Percentiles rank a stretch among this genome's conserved stretches.
Conservation (phyloP, 2,329 filamentous ascomycete species). For the Clarireedia hainanense region DNA sequence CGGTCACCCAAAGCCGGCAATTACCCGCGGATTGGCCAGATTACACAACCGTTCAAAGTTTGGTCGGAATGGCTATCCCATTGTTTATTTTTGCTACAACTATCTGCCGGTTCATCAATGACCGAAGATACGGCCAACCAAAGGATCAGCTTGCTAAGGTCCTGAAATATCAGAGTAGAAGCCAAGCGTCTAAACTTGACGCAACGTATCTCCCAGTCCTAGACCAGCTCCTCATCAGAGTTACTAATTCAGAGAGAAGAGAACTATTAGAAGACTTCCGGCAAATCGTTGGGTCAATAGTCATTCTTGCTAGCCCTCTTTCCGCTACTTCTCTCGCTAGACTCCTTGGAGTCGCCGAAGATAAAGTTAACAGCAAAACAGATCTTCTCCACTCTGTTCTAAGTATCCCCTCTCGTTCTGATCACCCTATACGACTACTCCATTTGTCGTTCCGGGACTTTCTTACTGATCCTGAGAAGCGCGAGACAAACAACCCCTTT, state of each 20-base stretch:
- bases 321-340: not conserved
- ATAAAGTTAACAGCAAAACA: not conserved
- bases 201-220: constrained; percentile 3
- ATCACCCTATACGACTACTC: not conserved
- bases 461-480: constrained; percentile 10
- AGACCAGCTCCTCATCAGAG: not conserved
- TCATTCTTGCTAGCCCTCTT: constrained; percentile 5
- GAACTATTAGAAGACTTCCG: not conserved
- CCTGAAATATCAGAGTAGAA: not conserved
- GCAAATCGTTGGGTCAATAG: constrained; percentile 1
- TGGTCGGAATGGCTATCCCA: constrained; percentile 27
- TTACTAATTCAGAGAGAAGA: not conserved
- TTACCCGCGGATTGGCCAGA: constrained; percentile 9
- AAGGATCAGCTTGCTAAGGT: constrained; percentile 1
- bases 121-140: not conserved
- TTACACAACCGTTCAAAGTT: constrained; percentile 1
- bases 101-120: constrained; percentile 16
- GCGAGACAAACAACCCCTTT: constrained; percentile 27
- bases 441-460: constrained; percentile 9
- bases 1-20: not conserved
- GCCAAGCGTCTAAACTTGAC: not conserved
- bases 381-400: constrained; percentile 4
- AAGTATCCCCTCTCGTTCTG: not conserved
- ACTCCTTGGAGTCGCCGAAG: not conserved
- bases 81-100: constrained; percentile 31